A percentile compares a stretch with the other conserved stretches of the same genome.
These are phyloP conservation scores for Rickenella mellea DNA, from an alignment of 768 basidiomycete genomes.

Conservation along the genomic window DNA sequence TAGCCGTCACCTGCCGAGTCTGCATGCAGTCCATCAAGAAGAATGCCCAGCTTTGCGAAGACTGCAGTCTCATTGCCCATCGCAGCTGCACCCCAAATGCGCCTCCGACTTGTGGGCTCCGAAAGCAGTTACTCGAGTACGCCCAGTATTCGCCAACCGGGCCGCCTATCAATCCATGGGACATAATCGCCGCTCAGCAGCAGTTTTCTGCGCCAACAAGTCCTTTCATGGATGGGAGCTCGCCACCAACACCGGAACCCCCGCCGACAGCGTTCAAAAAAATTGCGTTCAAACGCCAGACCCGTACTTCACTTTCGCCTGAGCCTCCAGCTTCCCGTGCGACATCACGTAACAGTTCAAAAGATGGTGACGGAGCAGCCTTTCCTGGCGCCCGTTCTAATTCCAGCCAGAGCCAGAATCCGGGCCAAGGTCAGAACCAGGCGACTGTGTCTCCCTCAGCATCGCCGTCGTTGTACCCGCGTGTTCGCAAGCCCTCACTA, in stretches of 20 bases:
- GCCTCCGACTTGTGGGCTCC: conserved; percentile 73
- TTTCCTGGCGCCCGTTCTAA: background rate
- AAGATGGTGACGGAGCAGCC: background rate
- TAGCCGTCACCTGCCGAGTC: conserved; percentile 83
- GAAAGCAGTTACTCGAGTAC: conserved; percentile 68
- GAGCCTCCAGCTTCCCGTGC: conserved; percentile 18
- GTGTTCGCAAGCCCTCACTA: background rate
- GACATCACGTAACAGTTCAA: too few relatives aligned
- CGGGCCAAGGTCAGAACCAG: background rate
- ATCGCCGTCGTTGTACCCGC: too few relatives aligned
- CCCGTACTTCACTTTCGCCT: conserved; percentile 46
- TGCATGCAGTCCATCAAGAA: conserved; percentile 77
- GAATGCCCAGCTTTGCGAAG: conserved; percentile 78
- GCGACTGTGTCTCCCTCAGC: too few relatives aligned
- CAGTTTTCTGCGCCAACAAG: conserved; percentile 27
- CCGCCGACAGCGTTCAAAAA: conserved; percentile 58
- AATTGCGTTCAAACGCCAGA: conserved; percentile 53
- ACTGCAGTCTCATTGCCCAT: conserved; percentile 86
- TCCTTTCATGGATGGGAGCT: conserved; percentile 40
- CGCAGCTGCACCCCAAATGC: conserved; percentile 65
- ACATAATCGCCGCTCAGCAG: conserved; percentile 35
- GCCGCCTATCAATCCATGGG: conserved; percentile 38
- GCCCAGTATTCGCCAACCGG: conserved; percentile 64
- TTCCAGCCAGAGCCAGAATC: background rate
- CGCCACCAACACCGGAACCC: conserved; percentile 17